These are phyloP conservation scores for Cokeromyces recurvatus DNA, from an alignment of 371 early-diverging fungal species.

Conservation along the genomic window DNA sequence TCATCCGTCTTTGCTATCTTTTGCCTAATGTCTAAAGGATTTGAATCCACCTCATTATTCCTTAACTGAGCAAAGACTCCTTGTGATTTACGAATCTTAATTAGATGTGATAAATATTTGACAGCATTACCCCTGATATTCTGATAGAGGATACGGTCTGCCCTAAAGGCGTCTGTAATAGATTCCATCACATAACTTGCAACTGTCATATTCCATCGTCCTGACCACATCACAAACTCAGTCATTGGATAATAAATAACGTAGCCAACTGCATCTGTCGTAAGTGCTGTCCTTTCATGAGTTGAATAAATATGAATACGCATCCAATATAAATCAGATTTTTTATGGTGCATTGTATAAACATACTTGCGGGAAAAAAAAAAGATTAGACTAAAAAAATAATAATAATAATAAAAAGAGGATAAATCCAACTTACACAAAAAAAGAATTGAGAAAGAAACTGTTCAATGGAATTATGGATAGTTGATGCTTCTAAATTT, in stretches of 20 bases:
- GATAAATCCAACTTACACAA: no score
- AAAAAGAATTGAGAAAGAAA: constrained; percentile 4
- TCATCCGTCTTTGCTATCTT: constrained; percentile 1
- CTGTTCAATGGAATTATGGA: neutral
- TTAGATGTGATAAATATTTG: constrained; percentile 23
- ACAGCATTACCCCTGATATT: constrained; percentile 27
- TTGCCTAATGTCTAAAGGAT: constrained; percentile 36
- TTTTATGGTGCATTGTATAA: constrained; percentile 17
- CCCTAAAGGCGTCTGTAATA: constrained; percentile 27
- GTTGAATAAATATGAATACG: constrained; percentile 40
- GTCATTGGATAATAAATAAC: constrained; percentile 46
- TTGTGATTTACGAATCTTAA: constrained; percentile 35
- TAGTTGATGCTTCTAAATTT: neutral
- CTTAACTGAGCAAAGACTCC: constrained; percentile 39
- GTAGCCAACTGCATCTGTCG: constrained; percentile 18
- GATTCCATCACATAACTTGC: constrained; percentile 41
- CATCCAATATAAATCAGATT: constrained; percentile 37
- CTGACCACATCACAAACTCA: constrained; percentile 30
- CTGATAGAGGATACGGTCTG: neutral
- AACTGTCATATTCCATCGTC: constrained; percentile 22
- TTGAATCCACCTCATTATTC: constrained; percentile 42
- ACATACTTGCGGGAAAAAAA: constrained; percentile 29
- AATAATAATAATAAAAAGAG: no score
- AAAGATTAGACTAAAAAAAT: no score
- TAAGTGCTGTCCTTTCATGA: constrained; percentile 19